Base-by-base conservation (phyloP, 1,284 basidiomycete species). In the Clitocybe nebularis region DNA sequence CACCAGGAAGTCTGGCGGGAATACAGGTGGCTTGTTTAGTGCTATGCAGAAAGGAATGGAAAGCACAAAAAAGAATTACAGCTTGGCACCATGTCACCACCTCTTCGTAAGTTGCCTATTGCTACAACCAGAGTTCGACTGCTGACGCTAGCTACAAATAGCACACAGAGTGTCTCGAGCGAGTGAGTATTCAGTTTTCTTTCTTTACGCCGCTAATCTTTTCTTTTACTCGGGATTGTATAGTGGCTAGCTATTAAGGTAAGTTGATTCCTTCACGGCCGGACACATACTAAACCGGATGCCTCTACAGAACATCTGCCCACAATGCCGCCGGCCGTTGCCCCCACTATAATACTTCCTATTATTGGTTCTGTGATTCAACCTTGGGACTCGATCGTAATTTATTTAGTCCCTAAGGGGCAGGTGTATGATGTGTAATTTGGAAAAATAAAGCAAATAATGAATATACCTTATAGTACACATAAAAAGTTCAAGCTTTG, bases 231-330 rank as follows among this genome's bases (percentile, higher is more conserved):
- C 41, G n/a, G n/a, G n/a, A n/a, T n/a, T n/a, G n/a, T n/a, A 5
- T 59, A 89, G 79, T 94, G 91, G 91, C 75, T 93, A 52, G 84
- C 85, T 29, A 89, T 93, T 65, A 93, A 93, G 76, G 87, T 88
- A 42, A 25, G 49, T 53, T 49, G 63, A 56, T 17, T 21, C 32
- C 9, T 28, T 41, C 22, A 14, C 9, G n/a, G n/a, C n/a, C n/a
- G n/a, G n/a, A n/a, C n/a, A n/a, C n/a, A 14, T 22, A 28, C 20
- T 19, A 33, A 21, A 25, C n/a, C 33, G 21, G 24, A 7, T 25
- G 20, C 2, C 17, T 11, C 32, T 39, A 6, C 52, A 89, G 86
- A 91, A 88, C 49, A 89, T 92, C 36, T 93, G 89, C 58, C 89
- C 89, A n/a, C 82, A 90, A 51, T 92, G 89, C 62, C 82, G 89